Percentiles rank a stretch among this genome's conserved stretches.
These are phyloP conservation scores for Gentiana straminea DNA, from an alignment of 257 asterid species.

Conservation along the genomic window DNA sequence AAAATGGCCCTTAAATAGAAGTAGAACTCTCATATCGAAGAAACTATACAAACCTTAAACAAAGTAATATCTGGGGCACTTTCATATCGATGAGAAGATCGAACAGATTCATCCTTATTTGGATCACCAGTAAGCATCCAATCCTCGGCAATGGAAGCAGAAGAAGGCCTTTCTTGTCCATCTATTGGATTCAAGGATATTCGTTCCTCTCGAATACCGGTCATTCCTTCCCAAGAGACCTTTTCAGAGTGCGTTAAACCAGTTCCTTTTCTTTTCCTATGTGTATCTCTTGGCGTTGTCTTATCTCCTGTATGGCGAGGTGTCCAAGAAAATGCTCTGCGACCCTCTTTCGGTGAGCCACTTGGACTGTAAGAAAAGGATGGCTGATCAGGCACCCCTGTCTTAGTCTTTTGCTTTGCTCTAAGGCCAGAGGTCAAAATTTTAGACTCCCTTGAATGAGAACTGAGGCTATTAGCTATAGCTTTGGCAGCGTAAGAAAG, in stretches of 20 bases:
- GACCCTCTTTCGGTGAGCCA: constrained; percentile 92
- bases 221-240: constrained; percentile 85
- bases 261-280: constrained; percentile 90
- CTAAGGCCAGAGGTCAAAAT: constrained; percentile 57
- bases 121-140: constrained; percentile 96
- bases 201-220: constrained; percentile 91
- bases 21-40: too few relatives aligned
- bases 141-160: constrained; percentile 79
- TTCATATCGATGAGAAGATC: constrained; percentile 87
- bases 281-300: constrained; percentile 58
- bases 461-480: constrained; percentile 66
- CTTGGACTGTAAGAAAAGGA: constrained; percentile 78
- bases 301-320: constrained; percentile 84
- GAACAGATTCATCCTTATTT: constrained; percentile 78
- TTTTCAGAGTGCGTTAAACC: constrained; percentile 76
- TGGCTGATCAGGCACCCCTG: constrained; percentile 66
- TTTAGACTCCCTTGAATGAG: constrained; percentile 73
- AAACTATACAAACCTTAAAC: constrained; percentile 53
- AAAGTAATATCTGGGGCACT: constrained; percentile 89
- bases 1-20: too few relatives aligned
- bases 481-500: constrained; percentile 86
- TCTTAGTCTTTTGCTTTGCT: constrained; percentile 70
- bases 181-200: constrained; percentile 56
- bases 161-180: constrained; percentile 92
- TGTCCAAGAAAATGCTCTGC: constrained; percentile 96